Conservation (phyloP, 1,284 basidiomycete species). For the Sanghuangporus sanghuang region DNA sequence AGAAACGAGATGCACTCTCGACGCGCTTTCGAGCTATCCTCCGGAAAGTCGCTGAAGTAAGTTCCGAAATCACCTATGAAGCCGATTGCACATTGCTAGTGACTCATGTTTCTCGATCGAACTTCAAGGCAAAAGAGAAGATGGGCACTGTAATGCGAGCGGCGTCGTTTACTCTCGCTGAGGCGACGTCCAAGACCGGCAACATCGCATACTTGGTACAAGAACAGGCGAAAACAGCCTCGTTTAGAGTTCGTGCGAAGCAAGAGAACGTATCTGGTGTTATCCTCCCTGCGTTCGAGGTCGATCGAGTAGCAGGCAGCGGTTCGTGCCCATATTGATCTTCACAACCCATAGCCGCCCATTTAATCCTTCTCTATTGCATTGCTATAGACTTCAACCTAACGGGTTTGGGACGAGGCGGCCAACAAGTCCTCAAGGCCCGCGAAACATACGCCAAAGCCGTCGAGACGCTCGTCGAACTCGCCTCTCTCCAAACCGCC, state of each 20-base stretch:
- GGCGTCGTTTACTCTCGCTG: constrained; percentile 97
- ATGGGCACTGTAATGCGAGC: constrained; percentile 99
- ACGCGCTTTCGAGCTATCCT: constrained; percentile 89
- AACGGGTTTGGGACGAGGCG: constrained; percentile 96
- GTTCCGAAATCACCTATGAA: too few species aligned
- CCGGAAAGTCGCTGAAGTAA: constrained; percentile 89
- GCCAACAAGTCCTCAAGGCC: constrained; percentile 91
- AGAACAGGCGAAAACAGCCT: constrained; percentile 87
- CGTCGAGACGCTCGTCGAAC: constrained; percentile 93
- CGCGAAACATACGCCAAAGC: constrained; percentile 98
- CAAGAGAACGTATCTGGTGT: constrained; percentile 99
- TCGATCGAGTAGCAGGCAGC: constrained; percentile 76
- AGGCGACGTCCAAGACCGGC: constrained; percentile 96
- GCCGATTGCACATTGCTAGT: too few species aligned
- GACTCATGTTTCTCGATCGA: neutral
- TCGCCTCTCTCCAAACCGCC: constrained; percentile 95
- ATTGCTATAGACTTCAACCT: constrained; percentile 83
- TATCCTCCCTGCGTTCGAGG: constrained; percentile 93
- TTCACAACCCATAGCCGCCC: neutral
- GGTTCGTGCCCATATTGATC: constrained; percentile 42
- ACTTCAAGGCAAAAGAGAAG: constrained; percentile 88
- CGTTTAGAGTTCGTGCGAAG: constrained; percentile 90
- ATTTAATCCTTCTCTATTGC: neutral
- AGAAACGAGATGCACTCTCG: constrained; percentile 95
- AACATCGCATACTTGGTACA: constrained; percentile 96